Base-by-base conservation (phyloP, 345 rosid species). In the Euphorbia lathyris region DNA sequence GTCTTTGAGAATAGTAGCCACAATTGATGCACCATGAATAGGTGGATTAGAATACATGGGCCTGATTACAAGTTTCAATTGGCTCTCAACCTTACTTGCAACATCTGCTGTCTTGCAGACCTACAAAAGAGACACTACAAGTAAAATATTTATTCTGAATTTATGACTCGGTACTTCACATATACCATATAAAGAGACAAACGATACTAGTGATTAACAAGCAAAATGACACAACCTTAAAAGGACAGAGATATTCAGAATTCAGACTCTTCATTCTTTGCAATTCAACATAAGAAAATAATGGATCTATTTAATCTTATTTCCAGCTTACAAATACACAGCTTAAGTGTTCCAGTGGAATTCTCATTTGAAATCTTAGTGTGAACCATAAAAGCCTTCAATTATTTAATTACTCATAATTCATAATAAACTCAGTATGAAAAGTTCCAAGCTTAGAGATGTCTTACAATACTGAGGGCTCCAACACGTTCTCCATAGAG, bases 401-500 rank as follows among this genome's bases (percentile, higher is more conserved):
- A 45, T 45, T 16, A 45, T 45, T 50, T 17, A 27, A 67, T 32
- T 29, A 26, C 38, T 22, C 17, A 65, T 71, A 29, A 9, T 59
- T 62, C n/a, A 61, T 62, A 30, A 47, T 13, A 58, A 79, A 30
- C 32, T 12, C 30, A 42, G 38, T 14, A 38, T 2, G 12, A 34
- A 47, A 32, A 20, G 5, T 42, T 72, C 7, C 32, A 63, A 66
- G 58, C 40, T 22, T 27, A 60, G 48, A 11, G 17, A 14, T 17
- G 59, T 42, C 83, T 81, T 80, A 85, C 89, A 71, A 85, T 68
- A 80, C 80, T 83, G 22, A 85, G 80, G 16, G 89, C 80, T 63
- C 89, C 86, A 72, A 85, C 85, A 66, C 89, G 84, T 78, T 85
- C 89, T 32, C 82, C 89, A 64, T 85, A 85, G 51, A 85, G 86